Evolutionary conservation across 441 rosid genomes (phyloP).

Genomic region (Jatropha podagrica): DNA sequence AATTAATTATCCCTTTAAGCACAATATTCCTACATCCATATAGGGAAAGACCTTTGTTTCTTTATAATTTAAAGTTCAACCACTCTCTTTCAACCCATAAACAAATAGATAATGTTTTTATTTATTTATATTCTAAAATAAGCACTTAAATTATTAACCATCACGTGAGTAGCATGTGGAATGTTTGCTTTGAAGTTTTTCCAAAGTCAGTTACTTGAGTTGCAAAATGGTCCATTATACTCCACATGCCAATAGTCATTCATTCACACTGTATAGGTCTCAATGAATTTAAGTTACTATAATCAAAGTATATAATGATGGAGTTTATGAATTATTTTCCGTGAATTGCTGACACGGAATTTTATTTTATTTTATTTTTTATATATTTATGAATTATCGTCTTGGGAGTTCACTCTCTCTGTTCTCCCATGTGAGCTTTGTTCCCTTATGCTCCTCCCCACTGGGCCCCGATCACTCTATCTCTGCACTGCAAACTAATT

Average conservation of each 20-base stretch:
- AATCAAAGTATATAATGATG: neutral
- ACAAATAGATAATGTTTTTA: neutral
- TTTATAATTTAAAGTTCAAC: neutral
- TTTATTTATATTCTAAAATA: no score
- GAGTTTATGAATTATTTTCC: no score
- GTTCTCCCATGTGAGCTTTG: slow-evolving; percentile 21
- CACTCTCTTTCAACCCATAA: neutral
- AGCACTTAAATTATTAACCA: neutral
- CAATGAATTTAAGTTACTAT: neutral
- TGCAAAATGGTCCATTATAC: neutral
- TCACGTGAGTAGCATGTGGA: slow-evolving; percentile 8
- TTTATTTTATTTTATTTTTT: neutral
- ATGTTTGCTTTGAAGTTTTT: neutral
- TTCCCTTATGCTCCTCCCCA: neutral
- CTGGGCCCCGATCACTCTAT: neutral
- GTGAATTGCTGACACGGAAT: slow-evolving; percentile 3
- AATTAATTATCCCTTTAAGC: neutral
- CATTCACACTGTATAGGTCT: neutral
- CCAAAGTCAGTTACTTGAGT: neutral
- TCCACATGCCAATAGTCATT: neutral
- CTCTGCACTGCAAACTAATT: neutral
- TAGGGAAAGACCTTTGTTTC: neutral
- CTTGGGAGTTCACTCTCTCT: neutral
- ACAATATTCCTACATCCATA: neutral
- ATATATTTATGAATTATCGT: neutral